Evolutionary conservation across 805 yeast genomes (phyloP), one percentile per base, ranked within the genome.

Genomic region (Barnettozyma pratensis): DNA sequence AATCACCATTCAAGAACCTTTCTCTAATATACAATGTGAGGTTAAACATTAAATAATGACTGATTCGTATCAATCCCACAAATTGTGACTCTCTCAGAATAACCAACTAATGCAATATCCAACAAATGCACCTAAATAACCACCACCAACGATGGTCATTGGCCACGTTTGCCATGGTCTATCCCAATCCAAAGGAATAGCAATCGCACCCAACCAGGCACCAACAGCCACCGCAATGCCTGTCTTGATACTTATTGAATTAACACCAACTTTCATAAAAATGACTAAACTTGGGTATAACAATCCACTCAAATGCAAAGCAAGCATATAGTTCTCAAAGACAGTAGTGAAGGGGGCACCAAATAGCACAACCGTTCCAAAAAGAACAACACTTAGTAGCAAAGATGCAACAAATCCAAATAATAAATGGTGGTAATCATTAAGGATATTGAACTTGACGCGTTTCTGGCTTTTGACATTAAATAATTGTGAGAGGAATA

Each of bases 141-240:
- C 81, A 2, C 98, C 97, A 7, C 78, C 73, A 11, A 92, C 71
- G 39, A 92, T 74, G 0, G 98, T 92, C 46, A 89, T 79, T 6
- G 99, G 99, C 95, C 97, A 92, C 46, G 74, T 76, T 66, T 92
- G 99, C 99, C 99, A 92, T 28, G 85, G 87, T 58, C 98, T 76
- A 64, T 92, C 99, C 99, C 99, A 92, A 66, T 92, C 99, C 50
- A 94, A 73, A 0, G 98, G 97, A 50, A 94, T 90, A 1, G 96
- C 98, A 36, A 87, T 66, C 3, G 92, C 96, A 12, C 98, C 97
- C 1, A 89, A 55, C 98, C 98, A 92, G 6, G 91, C 81, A 1
- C 97, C 96, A 9, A 85, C 44, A 6, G 65, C 65, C 7, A 69
- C 60, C 28, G 61, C 48, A 10, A 65, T 55, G 27, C 66, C 63